Percentiles rank a stretch among this genome's conserved stretches.
These are phyloP conservation scores for Claviceps spartinae DNA, from an alignment of 2,329 filamentous ascomycete species.

Conservation along the genomic window DNA sequence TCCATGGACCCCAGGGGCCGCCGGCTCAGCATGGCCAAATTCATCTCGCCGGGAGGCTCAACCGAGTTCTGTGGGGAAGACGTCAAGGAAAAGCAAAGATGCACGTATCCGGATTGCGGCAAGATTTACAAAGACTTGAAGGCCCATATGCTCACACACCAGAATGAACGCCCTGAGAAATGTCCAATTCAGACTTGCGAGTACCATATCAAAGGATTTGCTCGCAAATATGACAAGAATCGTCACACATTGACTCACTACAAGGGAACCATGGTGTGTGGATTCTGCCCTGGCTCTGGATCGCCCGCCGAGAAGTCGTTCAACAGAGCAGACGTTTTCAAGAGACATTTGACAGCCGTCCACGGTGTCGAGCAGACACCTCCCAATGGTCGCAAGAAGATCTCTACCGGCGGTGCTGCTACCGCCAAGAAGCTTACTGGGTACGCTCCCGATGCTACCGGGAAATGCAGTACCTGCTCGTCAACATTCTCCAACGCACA, in stretches of 20 bases:
- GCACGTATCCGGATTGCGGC: constrained; percentile 73
- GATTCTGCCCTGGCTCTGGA: constrained; percentile 82
- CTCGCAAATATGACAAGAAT: constrained; percentile 94
- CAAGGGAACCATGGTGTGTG: constrained; percentile 94
- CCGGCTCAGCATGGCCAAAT: constrained; percentile 55
- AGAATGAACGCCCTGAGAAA: constrained; percentile 82
- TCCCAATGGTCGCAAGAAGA: constrained; percentile 77
- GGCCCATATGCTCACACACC: constrained; percentile 89
- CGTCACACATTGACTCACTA: constrained; percentile 88
- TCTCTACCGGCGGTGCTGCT: constrained; percentile 24
- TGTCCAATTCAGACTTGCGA: constrained; percentile 87
- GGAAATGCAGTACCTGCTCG: constrained; percentile 91
- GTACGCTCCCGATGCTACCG: constrained; percentile 66
- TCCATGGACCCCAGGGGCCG: constrained; percentile 35
- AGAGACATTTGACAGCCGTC: constrained; percentile 79
- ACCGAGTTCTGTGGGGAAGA: constrained; percentile 50
- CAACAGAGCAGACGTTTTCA: constrained; percentile 91
- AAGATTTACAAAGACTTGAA: constrained; percentile 82
- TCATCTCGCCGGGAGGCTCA: constrained; percentile 46
- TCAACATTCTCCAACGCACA: constrained; percentile 84
- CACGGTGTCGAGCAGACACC: constrained; percentile 89
- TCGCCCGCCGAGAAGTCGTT: constrained; percentile 89
- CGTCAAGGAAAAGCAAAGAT: constrained; percentile 55
- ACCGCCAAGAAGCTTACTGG: constrained; percentile 52
- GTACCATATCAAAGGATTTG: constrained; percentile 85